These are phyloP conservation scores for Eremothecium sinecaudum DNA, from an alignment of 1,139 yeast genomes.

Conservation along the genomic window DNA sequence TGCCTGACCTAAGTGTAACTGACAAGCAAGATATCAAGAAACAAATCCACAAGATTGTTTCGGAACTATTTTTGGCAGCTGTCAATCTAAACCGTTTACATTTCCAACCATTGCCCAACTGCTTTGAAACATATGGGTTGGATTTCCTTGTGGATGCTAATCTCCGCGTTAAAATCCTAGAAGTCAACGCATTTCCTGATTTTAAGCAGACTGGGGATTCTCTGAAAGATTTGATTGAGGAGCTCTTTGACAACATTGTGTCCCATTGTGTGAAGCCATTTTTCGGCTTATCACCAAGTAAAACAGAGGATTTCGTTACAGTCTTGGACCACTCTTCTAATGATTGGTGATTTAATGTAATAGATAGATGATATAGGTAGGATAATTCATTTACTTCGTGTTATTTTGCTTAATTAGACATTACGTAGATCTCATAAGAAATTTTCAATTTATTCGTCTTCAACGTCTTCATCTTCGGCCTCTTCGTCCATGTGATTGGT, in stretches of 20 bases:
- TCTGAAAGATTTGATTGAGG: conserved; percentile 54
- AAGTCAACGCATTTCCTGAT: conserved; percentile 91
- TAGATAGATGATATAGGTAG: too few species aligned
- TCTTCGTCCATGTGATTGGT: conserved; percentile 22
- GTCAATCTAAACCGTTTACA: conserved; percentile 68
- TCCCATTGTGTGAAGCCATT: conserved; percentile 36
- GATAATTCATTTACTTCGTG: conserved; percentile 1
- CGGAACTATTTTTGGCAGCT: conserved; percentile 79
- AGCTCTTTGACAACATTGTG: conserved; percentile 45
- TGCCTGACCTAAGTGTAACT: conserved; percentile 38
- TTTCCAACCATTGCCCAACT: conserved; percentile 78
- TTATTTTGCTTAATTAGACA: too few species aligned
- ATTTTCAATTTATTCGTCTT: conserved; percentile 1
- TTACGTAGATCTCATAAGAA: background rate
- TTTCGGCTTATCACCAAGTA: conserved; percentile 16
- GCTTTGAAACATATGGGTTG: conserved; percentile 79
- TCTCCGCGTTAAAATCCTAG: conserved; percentile 52
- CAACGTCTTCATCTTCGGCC: conserved; percentile 14
- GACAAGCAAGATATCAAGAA: conserved; percentile 38
- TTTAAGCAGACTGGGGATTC: conserved; percentile 88
- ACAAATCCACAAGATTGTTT: conserved; percentile 52
- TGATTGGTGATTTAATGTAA: conserved; percentile 28
- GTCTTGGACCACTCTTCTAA: conserved; percentile 35
- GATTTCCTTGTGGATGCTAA: conserved; percentile 68
- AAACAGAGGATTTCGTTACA: conserved; percentile 26